phyloP scores from a whole-genome alignment of 331 rosid species.

The Rhamnella rubrinervis region DNA sequence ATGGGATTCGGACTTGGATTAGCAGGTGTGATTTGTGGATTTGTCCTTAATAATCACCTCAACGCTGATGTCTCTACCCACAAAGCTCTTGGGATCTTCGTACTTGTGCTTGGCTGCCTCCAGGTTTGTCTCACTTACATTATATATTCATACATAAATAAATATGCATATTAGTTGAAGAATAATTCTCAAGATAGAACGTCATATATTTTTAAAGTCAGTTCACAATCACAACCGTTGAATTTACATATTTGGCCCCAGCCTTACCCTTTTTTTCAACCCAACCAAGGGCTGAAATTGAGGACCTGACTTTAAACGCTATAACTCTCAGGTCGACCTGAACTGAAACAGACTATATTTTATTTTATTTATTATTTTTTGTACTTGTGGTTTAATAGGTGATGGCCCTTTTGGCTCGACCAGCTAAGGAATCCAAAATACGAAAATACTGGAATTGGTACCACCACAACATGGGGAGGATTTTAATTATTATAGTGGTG shows the following conservation, averaged over 20 bases:
- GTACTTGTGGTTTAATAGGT: conserved; percentile 30
- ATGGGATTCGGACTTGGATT: conserved; percentile 54
- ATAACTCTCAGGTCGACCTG: too few species aligned
- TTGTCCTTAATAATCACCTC: conserved; percentile 40
- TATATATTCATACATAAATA: too few species aligned
- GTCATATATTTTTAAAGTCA: too few species aligned
- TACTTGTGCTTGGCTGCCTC: conserved; percentile 56
- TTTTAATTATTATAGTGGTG: conserved; percentile 49
- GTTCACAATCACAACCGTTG: too few species aligned
- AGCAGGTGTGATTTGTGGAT: conserved; percentile 51
- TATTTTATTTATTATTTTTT: neutral
- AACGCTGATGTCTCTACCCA: conserved; percentile 42
- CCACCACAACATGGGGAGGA: conserved; percentile 63
- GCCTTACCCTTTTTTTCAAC: too few species aligned
- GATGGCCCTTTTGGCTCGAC: conserved; percentile 62
- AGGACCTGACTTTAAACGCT: too few species aligned
- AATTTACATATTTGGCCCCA: too few species aligned
- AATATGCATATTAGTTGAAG: too few species aligned
- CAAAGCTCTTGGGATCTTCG: conserved; percentile 59
- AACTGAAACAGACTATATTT: too few species aligned
- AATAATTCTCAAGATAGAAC: too few species aligned
- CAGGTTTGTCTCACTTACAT: conserved; percentile 46
- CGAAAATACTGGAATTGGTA: conserved; percentile 76
- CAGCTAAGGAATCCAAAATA: conserved; percentile 47
- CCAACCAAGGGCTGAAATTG: too few species aligned